phyloP scores from a whole-genome alignment of 1,139 yeast genomes.

The Scheffersomyces stambukii region DNA sequence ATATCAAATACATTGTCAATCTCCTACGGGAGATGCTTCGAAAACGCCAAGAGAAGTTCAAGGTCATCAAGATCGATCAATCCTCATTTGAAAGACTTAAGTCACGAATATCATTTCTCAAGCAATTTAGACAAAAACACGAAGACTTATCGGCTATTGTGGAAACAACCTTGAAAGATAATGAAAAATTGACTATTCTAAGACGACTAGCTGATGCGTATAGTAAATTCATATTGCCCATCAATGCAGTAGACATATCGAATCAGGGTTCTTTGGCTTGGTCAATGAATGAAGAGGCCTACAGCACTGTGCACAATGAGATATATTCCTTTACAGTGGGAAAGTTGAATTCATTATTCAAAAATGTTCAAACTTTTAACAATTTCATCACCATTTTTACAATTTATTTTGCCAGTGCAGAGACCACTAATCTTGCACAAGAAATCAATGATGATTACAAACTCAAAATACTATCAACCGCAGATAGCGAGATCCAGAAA shows the following conservation, averaged over 20 bases:
- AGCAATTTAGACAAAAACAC: constrained; percentile 50
- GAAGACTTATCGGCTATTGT: constrained; percentile 47
- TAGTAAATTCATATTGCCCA: constrained; percentile 23
- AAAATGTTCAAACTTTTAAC: constrained; percentile 21
- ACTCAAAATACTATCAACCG: constrained; percentile 27
- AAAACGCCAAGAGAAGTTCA: constrained; percentile 69
- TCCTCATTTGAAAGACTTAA: constrained; percentile 38
- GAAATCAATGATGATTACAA: constrained; percentile 36
- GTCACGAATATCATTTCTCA: constrained; percentile 43
- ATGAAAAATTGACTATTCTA: constrained; percentile 13
- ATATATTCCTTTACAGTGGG: constrained; percentile 20
- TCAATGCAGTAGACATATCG: constrained; percentile 31
- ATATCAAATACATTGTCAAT: constrained; percentile 34
- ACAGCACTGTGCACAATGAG: constrained; percentile 18
- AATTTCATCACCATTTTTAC: constrained; percentile 27
- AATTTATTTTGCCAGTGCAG: constrained; percentile 14
- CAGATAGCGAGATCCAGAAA: constrained; percentile 24
- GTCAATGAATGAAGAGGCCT: constrained; percentile 27
- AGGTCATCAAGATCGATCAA: constrained; percentile 57
- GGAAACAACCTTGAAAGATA: constrained; percentile 17
- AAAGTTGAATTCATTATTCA: constrained; percentile 23
- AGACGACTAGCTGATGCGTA: constrained; percentile 28
- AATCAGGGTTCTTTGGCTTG: constrained; percentile 31
- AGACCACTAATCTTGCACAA: constrained; percentile 13
- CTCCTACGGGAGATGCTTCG: constrained; percentile 72